Conservation (phyloP, 2,329 filamentous ascomycete species). For the Delphinella strobiligena region DNA sequence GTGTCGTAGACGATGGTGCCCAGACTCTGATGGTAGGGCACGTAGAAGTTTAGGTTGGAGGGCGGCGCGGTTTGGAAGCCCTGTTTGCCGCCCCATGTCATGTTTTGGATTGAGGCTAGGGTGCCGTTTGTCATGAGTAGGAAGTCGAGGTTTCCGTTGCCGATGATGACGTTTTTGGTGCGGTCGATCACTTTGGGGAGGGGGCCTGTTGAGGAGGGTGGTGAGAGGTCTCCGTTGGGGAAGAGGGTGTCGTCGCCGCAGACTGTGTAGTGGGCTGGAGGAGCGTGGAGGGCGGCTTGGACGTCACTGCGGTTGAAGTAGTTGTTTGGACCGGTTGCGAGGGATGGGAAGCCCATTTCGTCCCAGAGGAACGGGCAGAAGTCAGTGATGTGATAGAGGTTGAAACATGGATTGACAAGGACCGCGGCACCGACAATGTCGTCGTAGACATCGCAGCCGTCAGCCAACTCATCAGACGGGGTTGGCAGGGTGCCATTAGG, state of each 20-base stretch:
- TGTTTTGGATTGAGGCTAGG: conserved; percentile 18
- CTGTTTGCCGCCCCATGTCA: conserved; percentile 19
- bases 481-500: conserved; percentile 21
- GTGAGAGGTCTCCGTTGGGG: conserved; percentile 11
- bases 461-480: conserved; percentile 14
- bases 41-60: conserved; percentile 12
- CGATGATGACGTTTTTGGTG: conserved; percentile 22
- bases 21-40: conserved; percentile 12
- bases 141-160: conserved; percentile 16
- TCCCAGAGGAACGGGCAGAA: conserved; percentile 17
- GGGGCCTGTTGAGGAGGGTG: conserved; percentile 12
- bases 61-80: conserved; percentile 16
- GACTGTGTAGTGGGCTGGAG: conserved; percentile 14
- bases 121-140: conserved; percentile 18
- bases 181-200: conserved; percentile 19
- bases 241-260: conserved; percentile 17
- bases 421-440: conserved; percentile 19
- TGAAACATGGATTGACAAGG: conserved; percentile 21
- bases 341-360: conserved; percentile 12
- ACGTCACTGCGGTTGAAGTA: conserved; percentile 27
- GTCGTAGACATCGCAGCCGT: conserved; percentile 20
- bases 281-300: conserved; percentile 26
- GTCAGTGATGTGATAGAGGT: conserved; percentile 21
- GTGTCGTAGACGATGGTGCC: not conserved
- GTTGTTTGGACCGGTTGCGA: conserved; percentile 11